These are phyloP conservation scores for Elaeagnus macrophylla DNA, from an alignment of 306 rosid species.

Conservation along the genomic window DNA sequence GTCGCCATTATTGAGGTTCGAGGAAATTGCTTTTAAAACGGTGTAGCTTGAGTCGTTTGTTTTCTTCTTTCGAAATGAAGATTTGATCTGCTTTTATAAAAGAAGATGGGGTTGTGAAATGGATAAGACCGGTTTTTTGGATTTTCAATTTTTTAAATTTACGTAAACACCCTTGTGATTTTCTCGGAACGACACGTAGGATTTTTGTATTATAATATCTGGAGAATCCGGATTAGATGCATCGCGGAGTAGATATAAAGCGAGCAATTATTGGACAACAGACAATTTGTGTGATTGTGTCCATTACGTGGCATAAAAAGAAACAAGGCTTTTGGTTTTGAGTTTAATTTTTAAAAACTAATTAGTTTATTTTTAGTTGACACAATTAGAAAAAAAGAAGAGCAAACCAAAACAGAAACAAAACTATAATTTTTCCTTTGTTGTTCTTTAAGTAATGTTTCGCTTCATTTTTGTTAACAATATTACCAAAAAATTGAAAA, in stretches of 20 bases:
- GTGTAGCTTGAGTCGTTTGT: background rate
- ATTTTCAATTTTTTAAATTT: constrained; percentile 3
- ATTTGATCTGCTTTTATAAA: constrained; percentile 41
- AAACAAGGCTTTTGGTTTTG: too few species aligned
- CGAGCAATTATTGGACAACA: background rate
- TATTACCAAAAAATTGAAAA: too few species aligned
- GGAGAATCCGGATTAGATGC: background rate
- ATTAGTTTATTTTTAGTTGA: too few species aligned
- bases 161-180: constrained; percentile 20
- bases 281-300: too few species aligned
- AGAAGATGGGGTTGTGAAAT: constrained; percentile 15
- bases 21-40: too few species aligned
- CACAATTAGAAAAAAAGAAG: too few species aligned
- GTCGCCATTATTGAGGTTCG: constrained; percentile 45
- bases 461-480: too few species aligned
- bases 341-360: too few species aligned
- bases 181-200: constrained; percentile 18
- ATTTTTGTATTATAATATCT: constrained; percentile 1
- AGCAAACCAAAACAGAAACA: too few species aligned
- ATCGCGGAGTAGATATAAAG: background rate
- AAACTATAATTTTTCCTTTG: too few species aligned
- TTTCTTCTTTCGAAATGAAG: constrained; percentile 9
- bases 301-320: too few species aligned
- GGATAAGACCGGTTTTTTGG: constrained; percentile 46
- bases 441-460: too few species aligned